Evolutionary conservation across 495 filamentous ascomycete genomes (phyloP).

Genomic region (Aspergillus sclerotioniger): DNA sequence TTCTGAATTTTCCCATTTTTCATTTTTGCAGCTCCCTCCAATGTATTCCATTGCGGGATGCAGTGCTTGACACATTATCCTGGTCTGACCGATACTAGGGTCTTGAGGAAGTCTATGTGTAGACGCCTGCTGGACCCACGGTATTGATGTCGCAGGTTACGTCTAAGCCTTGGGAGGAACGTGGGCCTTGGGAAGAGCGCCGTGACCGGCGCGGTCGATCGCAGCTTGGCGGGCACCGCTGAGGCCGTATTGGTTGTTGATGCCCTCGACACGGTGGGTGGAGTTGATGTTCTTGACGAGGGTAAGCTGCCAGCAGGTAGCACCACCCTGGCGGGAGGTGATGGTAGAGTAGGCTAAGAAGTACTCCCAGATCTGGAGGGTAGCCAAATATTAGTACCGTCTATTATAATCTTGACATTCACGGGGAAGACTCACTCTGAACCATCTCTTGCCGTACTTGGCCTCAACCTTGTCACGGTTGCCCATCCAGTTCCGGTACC

Average conservation of each 20-base stretch:
- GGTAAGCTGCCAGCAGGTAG: constrained; percentile 94
- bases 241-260: constrained; percentile 71
- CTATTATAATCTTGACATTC: neutral
- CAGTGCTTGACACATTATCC: neutral
- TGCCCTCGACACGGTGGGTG: constrained; percentile 87
- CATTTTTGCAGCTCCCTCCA: neutral
- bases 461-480: constrained; percentile 92
- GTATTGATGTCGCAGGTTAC: neutral
- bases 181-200: constrained; percentile 42
- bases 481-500: constrained; percentile 98
- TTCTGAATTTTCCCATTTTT: neutral
- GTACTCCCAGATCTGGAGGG: constrained; percentile 88
- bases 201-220: constrained; percentile 35
- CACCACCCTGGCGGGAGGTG: constrained; percentile 85
- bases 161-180: constrained; percentile 35
- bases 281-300: constrained; percentile 98
- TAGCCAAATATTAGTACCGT: constrained; percentile 14
- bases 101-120: too few species aligned
- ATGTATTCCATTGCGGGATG: neutral
- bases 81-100: neutral
- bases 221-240: constrained; percentile 60
- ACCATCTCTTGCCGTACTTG: constrained; percentile 96
- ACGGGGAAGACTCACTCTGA: constrained; percentile 66
- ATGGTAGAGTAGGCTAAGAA: constrained; percentile 96
- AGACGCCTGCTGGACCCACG: neutral